phyloP scores from a whole-genome alignment of 1,284 basidiomycete genomes.

The Sanghuangporus sanghuang region DNA sequence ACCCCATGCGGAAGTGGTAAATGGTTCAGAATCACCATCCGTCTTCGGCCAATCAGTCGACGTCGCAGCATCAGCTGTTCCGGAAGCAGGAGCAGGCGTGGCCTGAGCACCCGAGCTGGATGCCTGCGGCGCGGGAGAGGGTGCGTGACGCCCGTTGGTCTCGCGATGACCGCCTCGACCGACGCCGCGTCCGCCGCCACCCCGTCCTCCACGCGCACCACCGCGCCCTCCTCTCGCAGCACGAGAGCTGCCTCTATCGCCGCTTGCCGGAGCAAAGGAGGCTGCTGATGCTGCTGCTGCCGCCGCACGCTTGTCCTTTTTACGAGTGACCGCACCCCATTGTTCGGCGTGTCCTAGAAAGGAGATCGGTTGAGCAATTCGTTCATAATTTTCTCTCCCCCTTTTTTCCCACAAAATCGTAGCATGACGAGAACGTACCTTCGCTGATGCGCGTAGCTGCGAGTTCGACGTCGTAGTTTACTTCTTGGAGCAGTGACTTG shows the following conservation, averaged over 20 bases:
- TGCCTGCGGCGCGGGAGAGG: conserved; percentile 20
- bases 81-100: conserved; percentile 16
- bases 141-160: conserved; percentile 40
- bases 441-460: conserved; percentile 78
- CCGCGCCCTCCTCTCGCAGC: conserved; percentile 61
- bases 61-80: conserved; percentile 16
- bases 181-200: conserved; percentile 45
- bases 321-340: conserved; percentile 83
- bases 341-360: conserved; percentile 68
- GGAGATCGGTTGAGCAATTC: conserved; percentile 14
- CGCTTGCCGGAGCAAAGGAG: conserved; percentile 23
- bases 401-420: neutral
- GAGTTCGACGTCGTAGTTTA: conserved; percentile 66
- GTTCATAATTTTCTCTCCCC: conserved; percentile 7
- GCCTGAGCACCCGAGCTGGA: conserved; percentile 19
- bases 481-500: conserved; percentile 67
- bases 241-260: conserved; percentile 53
- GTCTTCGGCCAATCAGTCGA: conserved; percentile 8
- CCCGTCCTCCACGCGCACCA: conserved; percentile 52
- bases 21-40: conserved; percentile 16
- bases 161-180: conserved; percentile 52
- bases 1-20: conserved; percentile 15
- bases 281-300: conserved; percentile 23
- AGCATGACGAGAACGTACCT: conserved; percentile 38
- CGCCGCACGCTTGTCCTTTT: conserved; percentile 76